These are phyloP conservation scores for Pseudogymnoascus sp. DNA, from an alignment of 2,329 filamentous ascomycete species.

Conservation along the genomic window DNA sequence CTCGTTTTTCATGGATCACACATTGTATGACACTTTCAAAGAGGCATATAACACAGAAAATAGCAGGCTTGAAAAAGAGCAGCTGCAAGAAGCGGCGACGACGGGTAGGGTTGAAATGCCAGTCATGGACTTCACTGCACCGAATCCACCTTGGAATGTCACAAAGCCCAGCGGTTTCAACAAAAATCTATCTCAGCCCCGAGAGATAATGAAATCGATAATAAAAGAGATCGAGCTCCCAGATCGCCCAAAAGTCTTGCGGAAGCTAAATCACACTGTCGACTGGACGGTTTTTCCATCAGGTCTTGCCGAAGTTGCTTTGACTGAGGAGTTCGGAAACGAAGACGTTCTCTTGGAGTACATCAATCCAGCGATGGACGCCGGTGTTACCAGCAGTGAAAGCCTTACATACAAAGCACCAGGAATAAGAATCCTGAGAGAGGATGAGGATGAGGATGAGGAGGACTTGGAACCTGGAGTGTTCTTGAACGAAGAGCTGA, in stretches of 20 bases:
- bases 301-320: constrained; percentile 29
- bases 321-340: constrained; percentile 34
- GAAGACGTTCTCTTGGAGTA: constrained; percentile 32
- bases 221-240: constrained; percentile 28
- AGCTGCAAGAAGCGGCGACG: constrained; percentile 27
- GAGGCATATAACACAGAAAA: constrained; percentile 18
- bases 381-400: constrained; percentile 32
- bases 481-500: constrained; percentile 20
- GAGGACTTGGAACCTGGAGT: constrained; percentile 27
- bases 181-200: constrained; percentile 15
- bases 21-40: constrained; percentile 15
- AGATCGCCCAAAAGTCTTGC: constrained; percentile 35
- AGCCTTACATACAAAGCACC: constrained; percentile 41
- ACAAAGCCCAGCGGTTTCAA: background rate
- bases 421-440: constrained; percentile 39
- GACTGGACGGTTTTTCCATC: constrained; percentile 40
- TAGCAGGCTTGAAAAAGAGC: constrained; percentile 26
- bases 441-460: constrained; percentile 32
- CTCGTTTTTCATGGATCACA: background rate
- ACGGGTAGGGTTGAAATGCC: constrained; percentile 43
- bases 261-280: constrained; percentile 34
- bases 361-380: constrained; percentile 26
- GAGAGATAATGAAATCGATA: constrained; percentile 21
- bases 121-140: constrained; percentile 35
- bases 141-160: constrained; percentile 40